These are phyloP conservation scores for Cajanus cajan DNA, from an alignment of 306 rosid genomes.

Conservation along the genomic window DNA sequence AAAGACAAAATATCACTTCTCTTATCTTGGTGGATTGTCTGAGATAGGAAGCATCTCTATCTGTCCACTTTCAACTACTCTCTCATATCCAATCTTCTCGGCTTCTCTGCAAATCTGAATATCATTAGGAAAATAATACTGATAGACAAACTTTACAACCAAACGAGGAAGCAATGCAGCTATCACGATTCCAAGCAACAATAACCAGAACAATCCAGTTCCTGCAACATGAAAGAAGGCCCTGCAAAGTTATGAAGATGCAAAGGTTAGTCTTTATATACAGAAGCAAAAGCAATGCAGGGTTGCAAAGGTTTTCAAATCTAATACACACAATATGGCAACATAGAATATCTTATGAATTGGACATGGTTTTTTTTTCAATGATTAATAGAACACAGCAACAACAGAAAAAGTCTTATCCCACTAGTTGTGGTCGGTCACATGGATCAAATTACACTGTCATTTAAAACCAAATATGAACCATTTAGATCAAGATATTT, in stretches of 20 bases:
- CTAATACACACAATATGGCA: not conserved
- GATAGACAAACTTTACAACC: constrained; percentile 51
- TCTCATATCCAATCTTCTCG: constrained; percentile 50
- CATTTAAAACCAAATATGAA: not conserved
- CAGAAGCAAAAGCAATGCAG: not conserved
- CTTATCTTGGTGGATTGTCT: constrained; percentile 38
- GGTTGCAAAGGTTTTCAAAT: not conserved
- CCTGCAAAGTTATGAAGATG: constrained; percentile 55
- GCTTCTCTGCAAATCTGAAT: constrained; percentile 84
- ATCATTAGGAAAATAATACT: constrained; percentile 62
- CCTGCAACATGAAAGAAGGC: constrained; percentile 53
- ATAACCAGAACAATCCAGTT: constrained; percentile 61
- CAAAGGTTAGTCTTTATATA: constrained; percentile 29
- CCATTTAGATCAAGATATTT: not conserved
- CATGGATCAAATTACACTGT: not conserved
- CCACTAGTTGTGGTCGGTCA: not conserved
- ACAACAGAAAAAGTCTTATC: not conserved
- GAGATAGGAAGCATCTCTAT: constrained; percentile 73
- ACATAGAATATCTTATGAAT: not conserved
- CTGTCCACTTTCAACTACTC: constrained; percentile 51
- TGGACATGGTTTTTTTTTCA: constrained; percentile 19
- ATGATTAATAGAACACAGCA: not conserved
- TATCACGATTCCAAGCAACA: constrained; percentile 57
- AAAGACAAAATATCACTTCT: constrained; percentile 32
- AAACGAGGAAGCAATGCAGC: constrained; percentile 73